Evolutionary conservation across 371 early-diverging fungal species (phyloP).

Genomic region (Rhizopus arrhizus): DNA sequence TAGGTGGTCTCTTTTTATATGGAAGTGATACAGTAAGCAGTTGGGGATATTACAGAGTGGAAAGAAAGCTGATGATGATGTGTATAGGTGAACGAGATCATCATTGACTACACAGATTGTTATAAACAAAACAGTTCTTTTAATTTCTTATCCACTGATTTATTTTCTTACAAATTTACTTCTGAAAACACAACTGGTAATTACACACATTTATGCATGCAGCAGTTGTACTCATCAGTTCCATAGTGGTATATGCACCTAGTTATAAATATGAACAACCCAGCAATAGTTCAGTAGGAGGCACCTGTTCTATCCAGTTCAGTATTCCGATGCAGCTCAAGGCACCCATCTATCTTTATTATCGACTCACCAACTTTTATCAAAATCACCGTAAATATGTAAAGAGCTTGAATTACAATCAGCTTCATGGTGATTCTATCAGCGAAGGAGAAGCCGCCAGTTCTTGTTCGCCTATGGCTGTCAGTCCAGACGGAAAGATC

Average conservation of each 20-base stretch:
- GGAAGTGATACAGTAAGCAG: conserved; percentile 54
- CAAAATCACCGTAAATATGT: conserved; percentile 93
- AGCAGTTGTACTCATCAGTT: too few species aligned
- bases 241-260: conserved; percentile 38
- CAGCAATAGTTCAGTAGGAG: conserved; percentile 30
- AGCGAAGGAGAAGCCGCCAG: conserved; percentile 29
- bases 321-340: conserved; percentile 58
- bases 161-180: conserved; percentile 48
- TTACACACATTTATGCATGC: too few species aligned
- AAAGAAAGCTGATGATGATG: background rate
- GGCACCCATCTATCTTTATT: conserved; percentile 81
- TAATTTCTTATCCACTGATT: conserved; percentile 16
- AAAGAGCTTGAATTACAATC: conserved; percentile 77
- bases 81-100: conserved; percentile 68
- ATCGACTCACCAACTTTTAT: conserved; percentile 89
- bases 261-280: conserved; percentile 31
- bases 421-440: conserved; percentile 70
- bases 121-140: conserved; percentile 10
- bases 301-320: conserved; percentile 70
- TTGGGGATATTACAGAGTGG: background rate
- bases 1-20: conserved; percentile 75
- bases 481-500: conserved; percentile 38
- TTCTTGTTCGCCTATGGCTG: conserved; percentile 42
- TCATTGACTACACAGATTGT: conserved; percentile 87
- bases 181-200: conserved; percentile 44